A percentile compares a stretch with the other conserved stretches of the same genome.
These are phyloP conservation scores for Coprinopsis cinerea DNA, from an alignment of 768 basidiomycete species.

Conservation along the genomic window DNA sequence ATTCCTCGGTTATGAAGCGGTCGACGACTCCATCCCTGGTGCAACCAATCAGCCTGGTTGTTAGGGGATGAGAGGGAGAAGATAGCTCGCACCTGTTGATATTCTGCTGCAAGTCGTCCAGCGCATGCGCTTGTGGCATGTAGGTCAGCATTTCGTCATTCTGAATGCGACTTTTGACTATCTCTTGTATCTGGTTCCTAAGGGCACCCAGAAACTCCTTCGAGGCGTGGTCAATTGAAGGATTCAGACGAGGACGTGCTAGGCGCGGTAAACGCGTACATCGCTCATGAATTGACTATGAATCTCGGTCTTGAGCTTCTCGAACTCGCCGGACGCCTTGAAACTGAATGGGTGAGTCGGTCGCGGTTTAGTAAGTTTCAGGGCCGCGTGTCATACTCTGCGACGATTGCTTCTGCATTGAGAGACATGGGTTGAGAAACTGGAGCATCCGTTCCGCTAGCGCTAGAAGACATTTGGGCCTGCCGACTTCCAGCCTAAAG, in stretches of 20 bases:
- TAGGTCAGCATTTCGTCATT: conserved; percentile 50
- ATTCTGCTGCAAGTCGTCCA: conserved; percentile 64
- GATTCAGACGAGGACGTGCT: not conserved
- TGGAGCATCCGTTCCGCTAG: not conserved
- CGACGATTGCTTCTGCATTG: conserved; percentile 31
- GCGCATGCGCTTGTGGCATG: conserved; percentile 45
- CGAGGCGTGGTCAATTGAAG: not conserved
- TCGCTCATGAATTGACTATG: conserved; percentile 55
- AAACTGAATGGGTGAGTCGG: conserved; percentile 39
- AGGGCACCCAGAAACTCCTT: conserved; percentile 51
- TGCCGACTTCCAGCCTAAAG: too few relatives aligned
- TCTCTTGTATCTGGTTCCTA: conserved; percentile 54
- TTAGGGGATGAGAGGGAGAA: not conserved
- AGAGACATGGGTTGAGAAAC: not conserved
- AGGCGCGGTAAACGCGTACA: conserved; percentile 37
- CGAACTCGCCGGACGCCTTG: conserved; percentile 77
- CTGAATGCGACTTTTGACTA: conserved; percentile 49
- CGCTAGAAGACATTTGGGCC: not conserved
- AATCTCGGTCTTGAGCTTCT: conserved; percentile 62
- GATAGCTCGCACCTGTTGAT: conserved; percentile 49
- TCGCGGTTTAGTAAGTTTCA: not conserved
- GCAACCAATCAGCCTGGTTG: not conserved
- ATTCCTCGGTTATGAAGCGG: conserved; percentile 9
- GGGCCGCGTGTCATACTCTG: conserved; percentile 37
- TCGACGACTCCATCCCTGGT: conserved; percentile 10